phyloP scores from a whole-genome alignment of 2,329 filamentous ascomycete genomes.

The Colletotrichum horii region DNA sequence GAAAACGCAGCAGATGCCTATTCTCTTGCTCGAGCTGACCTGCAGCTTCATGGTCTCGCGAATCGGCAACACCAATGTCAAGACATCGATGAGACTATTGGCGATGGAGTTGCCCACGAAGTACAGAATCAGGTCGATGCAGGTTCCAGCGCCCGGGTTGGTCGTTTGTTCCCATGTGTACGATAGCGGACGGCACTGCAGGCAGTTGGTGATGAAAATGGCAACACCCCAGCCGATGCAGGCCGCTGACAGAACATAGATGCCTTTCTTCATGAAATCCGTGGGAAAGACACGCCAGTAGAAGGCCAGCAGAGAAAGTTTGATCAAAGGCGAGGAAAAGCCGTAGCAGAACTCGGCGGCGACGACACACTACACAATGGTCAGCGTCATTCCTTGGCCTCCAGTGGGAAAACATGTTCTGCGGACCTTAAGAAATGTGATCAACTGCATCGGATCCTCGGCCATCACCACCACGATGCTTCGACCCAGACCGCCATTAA shows the following conservation, averaged over 20 bases:
- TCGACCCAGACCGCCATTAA: neutral
- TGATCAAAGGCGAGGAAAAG: neutral
- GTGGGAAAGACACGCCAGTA: constrained; percentile 6
- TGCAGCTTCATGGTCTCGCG: constrained; percentile 6
- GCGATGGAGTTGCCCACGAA: constrained; percentile 2
- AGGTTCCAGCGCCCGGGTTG: neutral
- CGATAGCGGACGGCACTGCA: neutral
- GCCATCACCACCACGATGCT: constrained; percentile 1
- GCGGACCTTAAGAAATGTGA: neutral
- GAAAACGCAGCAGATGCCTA: constrained; percentile 7
- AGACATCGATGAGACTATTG: constrained; percentile 3
- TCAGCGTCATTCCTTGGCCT: neutral
- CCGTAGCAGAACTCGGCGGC: constrained; percentile 17
- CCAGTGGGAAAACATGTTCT: neutral
- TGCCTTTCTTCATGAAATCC: neutral
- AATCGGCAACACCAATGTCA: neutral
- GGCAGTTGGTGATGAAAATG: constrained; percentile 5
- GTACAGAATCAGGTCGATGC: neutral
- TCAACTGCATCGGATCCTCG: neutral
- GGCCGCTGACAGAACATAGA: neutral
- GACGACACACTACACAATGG: neutral
- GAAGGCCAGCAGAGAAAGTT: neutral
- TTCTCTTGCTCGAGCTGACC: neutral
- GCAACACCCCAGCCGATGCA: neutral
- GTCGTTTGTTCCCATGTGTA: neutral